These are phyloP conservation scores for Cucurbita pepo DNA, from an alignment of 306 rosid genomes.

Conservation along the genomic window DNA sequence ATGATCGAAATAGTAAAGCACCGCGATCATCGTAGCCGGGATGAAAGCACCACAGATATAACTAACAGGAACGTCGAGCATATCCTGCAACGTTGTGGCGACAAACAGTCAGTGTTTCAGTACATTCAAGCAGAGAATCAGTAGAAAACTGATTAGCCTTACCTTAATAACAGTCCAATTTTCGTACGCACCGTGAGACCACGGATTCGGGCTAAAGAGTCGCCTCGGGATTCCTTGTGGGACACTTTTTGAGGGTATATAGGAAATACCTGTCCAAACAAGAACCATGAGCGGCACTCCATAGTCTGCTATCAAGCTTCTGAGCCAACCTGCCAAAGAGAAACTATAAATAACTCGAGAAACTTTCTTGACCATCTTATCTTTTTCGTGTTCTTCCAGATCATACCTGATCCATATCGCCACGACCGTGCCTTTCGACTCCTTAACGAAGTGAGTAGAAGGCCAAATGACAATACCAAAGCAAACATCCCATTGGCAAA, in stretches of 20 bases:
- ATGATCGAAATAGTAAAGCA: conserved; percentile 91
- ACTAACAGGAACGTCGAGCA: conserved; percentile 66
- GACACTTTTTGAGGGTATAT: conserved; percentile 55
- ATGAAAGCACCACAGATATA: conserved; percentile 90
- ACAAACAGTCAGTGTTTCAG: background rate
- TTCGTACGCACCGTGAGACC: conserved; percentile 96
- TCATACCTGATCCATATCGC: conserved; percentile 89
- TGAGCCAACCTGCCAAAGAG: conserved; percentile 49
- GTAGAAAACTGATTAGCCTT: conserved; percentile 11
- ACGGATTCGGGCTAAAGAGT: conserved; percentile 92
- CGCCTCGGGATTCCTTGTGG: conserved; percentile 88
- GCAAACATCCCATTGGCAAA: conserved; percentile 98
- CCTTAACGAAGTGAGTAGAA: conserved; percentile 66
- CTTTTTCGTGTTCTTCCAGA: background rate
- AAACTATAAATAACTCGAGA: background rate
- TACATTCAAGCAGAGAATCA: background rate
- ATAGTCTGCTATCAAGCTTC: conserved; percentile 87
- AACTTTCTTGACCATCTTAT: background rate
- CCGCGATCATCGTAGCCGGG: conserved; percentile 98
- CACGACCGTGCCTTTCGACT: conserved; percentile 95
- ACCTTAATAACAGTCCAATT: conserved; percentile 95
- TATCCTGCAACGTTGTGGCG: conserved; percentile 30
- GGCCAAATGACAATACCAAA: conserved; percentile 90
- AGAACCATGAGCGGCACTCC: conserved; percentile 96
- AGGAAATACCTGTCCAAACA: conserved; percentile 84